Base-by-base conservation (phyloP, 495 filamentous ascomycete species). In the Podospora pseudopauciseta region DNA sequence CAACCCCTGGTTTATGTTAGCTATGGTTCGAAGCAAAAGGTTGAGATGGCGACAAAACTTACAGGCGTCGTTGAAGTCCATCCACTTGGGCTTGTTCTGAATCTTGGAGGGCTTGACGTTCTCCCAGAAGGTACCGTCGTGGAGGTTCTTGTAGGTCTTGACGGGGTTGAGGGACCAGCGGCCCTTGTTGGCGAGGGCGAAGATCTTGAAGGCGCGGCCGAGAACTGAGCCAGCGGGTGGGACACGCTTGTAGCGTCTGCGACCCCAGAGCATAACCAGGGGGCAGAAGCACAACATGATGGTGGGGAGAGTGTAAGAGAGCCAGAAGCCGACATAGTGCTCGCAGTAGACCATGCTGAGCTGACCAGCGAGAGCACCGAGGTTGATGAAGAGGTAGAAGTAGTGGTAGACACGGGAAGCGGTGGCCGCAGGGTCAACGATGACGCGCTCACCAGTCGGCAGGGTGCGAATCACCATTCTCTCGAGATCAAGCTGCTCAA, bases 251-350 rank as follows among this genome's bases (percentile, higher is more conserved):
- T 93, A 93, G 30, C 82, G 82, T 27, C 86, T 85, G 61, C 83
- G 84, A 75, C 88, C 89, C 67, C 82, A 73, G 66, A 81, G 83
- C 68, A 93, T 78, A n/a, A 92, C 85, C 0, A 82, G n/a, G 0
- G 89, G 89, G 68, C 86, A 89, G 67, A 87, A 64, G 65, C 82
- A 80, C 74, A 92, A 80, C 32, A 86, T 68, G 62, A 81, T 69
- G 1, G 88, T 90, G 6, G 89, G 88, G 18, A 91, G 80, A 5
- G 85, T 78, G 72, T 77, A 92, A 0, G 89, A 81, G n/a, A 92
- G 82, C 83, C 86, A 93, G 80, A 92, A 93, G 23, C 91, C 91
- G 65, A 92, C 87, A 65, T 91, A 91, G 67, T 89, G 85, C 78
- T 91, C 90, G 6, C 86, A 85, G 72, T 90, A 91, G 30, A 86